phyloP scores from a whole-genome alignment of 352 stramenopile genomes.

The Phytophthora pinifolia region DNA sequence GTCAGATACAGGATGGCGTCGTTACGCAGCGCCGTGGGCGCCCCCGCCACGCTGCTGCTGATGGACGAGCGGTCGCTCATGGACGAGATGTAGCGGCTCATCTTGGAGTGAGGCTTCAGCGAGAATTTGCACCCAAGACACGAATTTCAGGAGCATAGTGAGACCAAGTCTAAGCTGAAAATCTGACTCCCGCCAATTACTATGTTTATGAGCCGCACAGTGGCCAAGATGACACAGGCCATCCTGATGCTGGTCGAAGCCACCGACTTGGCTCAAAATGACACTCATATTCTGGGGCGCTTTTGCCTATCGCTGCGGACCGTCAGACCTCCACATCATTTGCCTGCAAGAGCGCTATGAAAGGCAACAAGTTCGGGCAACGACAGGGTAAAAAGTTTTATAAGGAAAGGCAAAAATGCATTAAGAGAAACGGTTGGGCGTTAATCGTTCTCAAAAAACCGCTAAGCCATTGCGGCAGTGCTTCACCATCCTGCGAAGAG shows the following conservation, averaged over 20 bases:
- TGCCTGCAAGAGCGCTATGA: too few relatives aligned
- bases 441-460: conserved; percentile 12
- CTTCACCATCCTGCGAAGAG: conserved; percentile 20
- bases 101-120: too few relatives aligned
- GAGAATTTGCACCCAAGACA: conserved; percentile 17
- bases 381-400: conserved; percentile 17
- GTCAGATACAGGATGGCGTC: conserved; percentile 74
- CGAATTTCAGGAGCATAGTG: conserved; percentile 7
- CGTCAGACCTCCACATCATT: too few relatives aligned
- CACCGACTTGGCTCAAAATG: too few relatives aligned
- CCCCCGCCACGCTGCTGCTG: conserved; percentile 32
- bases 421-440: conserved; percentile 24
- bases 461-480: too few relatives aligned
- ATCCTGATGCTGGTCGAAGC: too few relatives aligned
- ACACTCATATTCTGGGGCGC: too few relatives aligned
- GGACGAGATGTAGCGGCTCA: conserved; percentile 30
- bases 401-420: conserved; percentile 37
- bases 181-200: too few relatives aligned
- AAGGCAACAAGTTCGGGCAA: too few relatives aligned
- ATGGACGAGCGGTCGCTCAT: conserved; percentile 33
- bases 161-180: conserved; percentile 11
- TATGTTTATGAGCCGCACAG: conserved; percentile 4
- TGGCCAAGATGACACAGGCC: not conserved
- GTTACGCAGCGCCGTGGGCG: conserved; percentile 49
- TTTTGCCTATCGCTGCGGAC: too few relatives aligned